Conservation (phyloP, 495 filamentous ascomycete species). For the Ascobolus immersus region DNA sequence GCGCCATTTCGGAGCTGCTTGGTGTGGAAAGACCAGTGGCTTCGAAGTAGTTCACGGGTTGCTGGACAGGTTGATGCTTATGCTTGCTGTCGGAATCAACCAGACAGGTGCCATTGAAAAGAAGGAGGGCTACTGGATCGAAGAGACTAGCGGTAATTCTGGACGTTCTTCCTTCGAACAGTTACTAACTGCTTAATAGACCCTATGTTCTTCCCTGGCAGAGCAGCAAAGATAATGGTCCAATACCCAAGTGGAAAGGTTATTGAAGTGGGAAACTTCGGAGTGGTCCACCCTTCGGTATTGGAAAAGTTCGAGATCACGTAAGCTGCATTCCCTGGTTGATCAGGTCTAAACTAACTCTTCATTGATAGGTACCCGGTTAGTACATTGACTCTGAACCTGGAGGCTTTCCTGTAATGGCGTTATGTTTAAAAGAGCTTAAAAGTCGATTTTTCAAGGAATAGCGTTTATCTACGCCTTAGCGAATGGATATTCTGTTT, state of each 20-base stretch:
- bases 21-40: constrained; percentile 78
- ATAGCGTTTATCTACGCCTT: too few relatives aligned
- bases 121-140: constrained; percentile 68
- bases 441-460: too few relatives aligned
- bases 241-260: constrained; percentile 39
- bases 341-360: constrained; percentile 5
- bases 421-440: too few relatives aligned
- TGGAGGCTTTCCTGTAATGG: constrained; percentile 83
- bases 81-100: constrained; percentile 66
- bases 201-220: constrained; percentile 71
- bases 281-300: constrained; percentile 78
- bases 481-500: too few relatives aligned
- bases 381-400: constrained; percentile 82
- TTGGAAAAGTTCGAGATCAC: constrained; percentile 81
- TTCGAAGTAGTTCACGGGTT: constrained; percentile 94
- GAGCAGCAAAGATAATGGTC: constrained; percentile 59
- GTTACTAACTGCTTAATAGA: constrained; percentile 22
- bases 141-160: constrained; percentile 53
- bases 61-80: constrained; percentile 70
- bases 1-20: constrained; percentile 82
- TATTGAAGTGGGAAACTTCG: constrained; percentile 57
- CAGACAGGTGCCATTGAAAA: constrained; percentile 22
- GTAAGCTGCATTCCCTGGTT: constrained; percentile 19
- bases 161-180: not conserved
- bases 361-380: constrained; percentile 45